phyloP scores from a whole-genome alignment of 148 eudicot genomes.

The Fagopyrum homotropicum region DNA sequence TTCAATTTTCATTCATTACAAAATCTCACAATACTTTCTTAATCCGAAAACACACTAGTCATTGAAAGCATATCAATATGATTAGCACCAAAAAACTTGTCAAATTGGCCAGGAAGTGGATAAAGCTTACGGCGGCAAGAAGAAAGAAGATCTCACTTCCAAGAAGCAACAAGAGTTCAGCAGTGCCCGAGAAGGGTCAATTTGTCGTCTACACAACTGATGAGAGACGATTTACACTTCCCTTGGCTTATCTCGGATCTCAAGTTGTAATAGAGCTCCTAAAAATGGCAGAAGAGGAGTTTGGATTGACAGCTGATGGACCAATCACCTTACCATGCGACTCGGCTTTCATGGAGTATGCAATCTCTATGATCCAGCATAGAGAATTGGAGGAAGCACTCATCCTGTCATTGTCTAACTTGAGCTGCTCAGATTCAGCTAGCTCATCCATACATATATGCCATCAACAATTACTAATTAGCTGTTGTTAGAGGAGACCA shows the following conservation, averaged over 20 bases:
- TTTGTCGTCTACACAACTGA: slow-evolving; percentile 13
- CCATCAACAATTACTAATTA: not conserved
- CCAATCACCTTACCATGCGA: no score
- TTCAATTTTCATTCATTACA: no score
- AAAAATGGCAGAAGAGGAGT: no score
- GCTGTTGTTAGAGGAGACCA: not conserved
- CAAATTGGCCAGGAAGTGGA: not conserved
- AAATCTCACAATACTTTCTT: no score
- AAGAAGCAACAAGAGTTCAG: not conserved
- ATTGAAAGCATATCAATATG: no score
- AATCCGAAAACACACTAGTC: no score
- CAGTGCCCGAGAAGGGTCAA: slow-evolving; percentile 7
- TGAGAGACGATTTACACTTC: slow-evolving; percentile 9
- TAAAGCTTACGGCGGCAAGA: not conserved
- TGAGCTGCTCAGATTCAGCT: no score
- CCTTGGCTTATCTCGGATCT: not conserved
- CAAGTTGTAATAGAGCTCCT: slow-evolving; percentile 6
- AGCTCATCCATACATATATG: no score
- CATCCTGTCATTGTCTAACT: not conserved
- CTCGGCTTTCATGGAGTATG: no score
- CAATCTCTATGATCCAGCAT: no score
- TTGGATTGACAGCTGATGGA: no score
- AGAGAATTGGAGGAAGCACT: slow-evolving; percentile 6
- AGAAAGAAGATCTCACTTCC: not conserved
- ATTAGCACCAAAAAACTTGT: not conserved